A percentile compares a stretch with the other conserved stretches of the same genome.
phyloP scores from a whole-genome alignment of 208 protist species.

The Leishmania gerbilli region DNA sequence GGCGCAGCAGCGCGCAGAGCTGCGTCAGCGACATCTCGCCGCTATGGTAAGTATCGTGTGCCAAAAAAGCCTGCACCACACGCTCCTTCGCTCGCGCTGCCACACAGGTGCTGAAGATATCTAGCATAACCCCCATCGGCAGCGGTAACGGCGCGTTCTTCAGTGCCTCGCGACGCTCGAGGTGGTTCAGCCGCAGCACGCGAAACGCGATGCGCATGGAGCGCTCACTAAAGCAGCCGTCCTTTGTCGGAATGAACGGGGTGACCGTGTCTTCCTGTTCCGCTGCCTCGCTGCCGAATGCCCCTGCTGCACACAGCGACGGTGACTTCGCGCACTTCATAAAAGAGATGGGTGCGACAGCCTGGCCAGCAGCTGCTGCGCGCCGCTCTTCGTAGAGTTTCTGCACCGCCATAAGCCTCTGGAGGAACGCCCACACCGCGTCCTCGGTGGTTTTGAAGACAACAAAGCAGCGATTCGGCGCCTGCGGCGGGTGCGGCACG shows the following conservation, averaged over 20 bases:
- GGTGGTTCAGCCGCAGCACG: slow-evolving; percentile 39
- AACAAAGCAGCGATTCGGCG: slow-evolving; percentile 55
- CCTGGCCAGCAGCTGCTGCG: not conserved
- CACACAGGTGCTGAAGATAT: slow-evolving; percentile 44
- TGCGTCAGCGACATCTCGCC: slow-evolving; percentile 60
- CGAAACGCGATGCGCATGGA: slow-evolving; percentile 48
- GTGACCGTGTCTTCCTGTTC: slow-evolving; percentile 5
- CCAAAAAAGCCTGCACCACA: slow-evolving; percentile 54
- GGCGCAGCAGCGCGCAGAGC: slow-evolving; percentile 45
- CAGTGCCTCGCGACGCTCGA: slow-evolving; percentile 38
- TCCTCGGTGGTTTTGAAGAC: slow-evolving; percentile 38
- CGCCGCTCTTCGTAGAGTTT: slow-evolving; percentile 28
- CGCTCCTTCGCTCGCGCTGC: slow-evolving; percentile 41
- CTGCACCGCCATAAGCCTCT: slow-evolving; percentile 51
- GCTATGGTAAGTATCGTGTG: slow-evolving; percentile 56
- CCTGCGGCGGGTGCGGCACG: slow-evolving; percentile 28
- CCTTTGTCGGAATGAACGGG: slow-evolving; percentile 29
- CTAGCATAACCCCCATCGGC: slow-evolving; percentile 28
- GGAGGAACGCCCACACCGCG: slow-evolving; percentile 46
- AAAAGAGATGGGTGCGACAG: slow-evolving; percentile 2
- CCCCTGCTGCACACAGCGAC: too few relatives aligned
- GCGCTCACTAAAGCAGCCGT: slow-evolving; percentile 43
- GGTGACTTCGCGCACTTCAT: not conserved
- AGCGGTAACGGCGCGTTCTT: slow-evolving; percentile 35
- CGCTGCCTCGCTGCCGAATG: not conserved